Evolutionary conservation across 176 grass and related monocot genomes (phyloP), one percentile per base, ranked within the genome.

Genomic region (Aegilops sharonensis): DNA sequence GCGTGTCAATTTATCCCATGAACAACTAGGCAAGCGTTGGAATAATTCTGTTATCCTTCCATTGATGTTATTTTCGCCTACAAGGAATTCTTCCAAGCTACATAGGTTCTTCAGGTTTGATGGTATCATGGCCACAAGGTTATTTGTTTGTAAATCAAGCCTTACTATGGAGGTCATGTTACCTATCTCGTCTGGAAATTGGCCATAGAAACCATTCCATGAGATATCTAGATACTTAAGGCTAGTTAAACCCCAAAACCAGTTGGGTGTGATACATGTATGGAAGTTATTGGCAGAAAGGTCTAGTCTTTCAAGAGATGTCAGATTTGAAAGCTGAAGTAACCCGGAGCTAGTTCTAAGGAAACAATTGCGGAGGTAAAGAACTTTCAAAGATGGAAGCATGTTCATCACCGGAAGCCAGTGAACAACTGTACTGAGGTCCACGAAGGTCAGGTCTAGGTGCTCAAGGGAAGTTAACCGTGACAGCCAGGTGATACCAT

Each of bases 281-380:
- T 8, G 0, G 23, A 85, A 59, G 20, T 0, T 0, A 3, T 85
- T 85, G 5, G 0, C 0, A 0, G 1, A 14, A 40, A 85, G 39
- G 5, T 5, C 8, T 3, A 85, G 84, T 5, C 23, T n/a, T 31
- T 69, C 32, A 10, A 78, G 84, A 85, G 47, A 78, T 3, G 64
- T 85, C 1, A 90, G 65, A 24, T 90, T 90, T 6, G 57, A 69
- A 83, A 32, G 3, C 0, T 0, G 17, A 20, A 67, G 52, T 5
- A 39, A 52, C 24, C 6, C 2, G 5, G 34, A 11, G 10, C 60
- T 21, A 1, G 4, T 25, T 3, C 43, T 31, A 61, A 83, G 73
- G 2, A 15, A 0, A 9, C 57, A 89, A 0, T 0, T 0, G 1
- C 4, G 2, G 0, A 84, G 1, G 15, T 0, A 5, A 11, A 80